Evolutionary conservation across 2,329 filamentous ascomycete species (phyloP), one percentile per base, ranked within the genome.

Genomic region (Diplocarpon mali): DNA sequence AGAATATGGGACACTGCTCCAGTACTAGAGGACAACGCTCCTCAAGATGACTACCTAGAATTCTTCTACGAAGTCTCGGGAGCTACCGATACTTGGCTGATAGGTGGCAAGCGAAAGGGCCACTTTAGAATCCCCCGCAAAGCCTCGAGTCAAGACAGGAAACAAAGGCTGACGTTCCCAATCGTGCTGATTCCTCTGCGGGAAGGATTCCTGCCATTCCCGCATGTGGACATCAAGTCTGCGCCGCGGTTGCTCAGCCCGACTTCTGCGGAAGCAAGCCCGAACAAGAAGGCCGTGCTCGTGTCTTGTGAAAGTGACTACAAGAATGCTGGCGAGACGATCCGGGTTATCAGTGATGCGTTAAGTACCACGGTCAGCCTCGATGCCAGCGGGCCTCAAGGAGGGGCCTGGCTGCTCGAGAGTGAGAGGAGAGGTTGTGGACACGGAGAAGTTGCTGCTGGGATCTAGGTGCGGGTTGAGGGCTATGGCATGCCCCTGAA

Each of bases 31-130:
- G 42, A 51, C 20, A 30, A 17, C 14, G 35, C 42, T 12, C 20
- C 32, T 20, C 34, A 47, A 36, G 27, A 43, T 28, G 46, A 56
- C 16, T 70, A 77, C 16, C 68, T 88, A 1, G 79, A 88, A 50
- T 94, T 94, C 58, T 78, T 81, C 53, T 93, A 92, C 63, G 89
- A 95, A 54, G 71, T 96, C 16, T 77, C 78, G 12, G 81, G 82
- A 1, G 76, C 80, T 13, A 67, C 75, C 2, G 87, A 90, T 32
- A 72, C 76, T 0, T 96, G 90, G 90, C 75, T 95, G 1, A 68
- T 96, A 2, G 89, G 87, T 16, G 90, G 89, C 0, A 78, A 83
- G 35, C 75, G 85, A 39, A 83, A 85, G 52, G 85, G 83, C 0
- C 84, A 86, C 58, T 93, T 95, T 57, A 73, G 73, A 6, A 77